phyloP scores from a whole-genome alignment of 2,329 filamentous ascomycete genomes.

The Colletotrichum sp. region DNA sequence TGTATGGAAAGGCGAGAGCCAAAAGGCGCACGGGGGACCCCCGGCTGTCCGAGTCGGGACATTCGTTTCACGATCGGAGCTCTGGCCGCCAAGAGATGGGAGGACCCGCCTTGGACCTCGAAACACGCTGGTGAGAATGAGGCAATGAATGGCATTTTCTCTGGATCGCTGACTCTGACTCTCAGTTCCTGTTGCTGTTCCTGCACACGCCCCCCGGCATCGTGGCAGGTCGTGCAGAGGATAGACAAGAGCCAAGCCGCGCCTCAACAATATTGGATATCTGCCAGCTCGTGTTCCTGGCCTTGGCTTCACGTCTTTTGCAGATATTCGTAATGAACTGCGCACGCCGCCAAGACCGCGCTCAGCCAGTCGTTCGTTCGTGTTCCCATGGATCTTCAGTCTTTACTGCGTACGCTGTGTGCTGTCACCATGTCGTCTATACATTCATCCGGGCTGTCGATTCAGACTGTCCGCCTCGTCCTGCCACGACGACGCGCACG shows the following conservation, averaged over 20 bases:
- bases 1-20: not conserved
- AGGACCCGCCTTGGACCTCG: conserved; percentile 18
- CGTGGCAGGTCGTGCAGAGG: not conserved
- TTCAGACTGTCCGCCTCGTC: not conserved
- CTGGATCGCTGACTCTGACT: not conserved
- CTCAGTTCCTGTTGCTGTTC: not conserved
- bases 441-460: not conserved
- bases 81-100: conserved; percentile 21
- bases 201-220: not conserved
- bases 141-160: not conserved
- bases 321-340: not conserved
- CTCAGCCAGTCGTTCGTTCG: not conserved
- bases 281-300: conserved; percentile 13
- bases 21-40: not conserved
- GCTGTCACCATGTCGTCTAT: not conserved
- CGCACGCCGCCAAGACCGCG: conserved; percentile 5
- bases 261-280: not conserved
- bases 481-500: not conserved
- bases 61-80: conserved; percentile 20
- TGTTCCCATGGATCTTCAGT: not conserved
- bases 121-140: conserved; percentile 6
- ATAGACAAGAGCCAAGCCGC: not conserved
- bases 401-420: not conserved
- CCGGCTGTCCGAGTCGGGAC: conserved; percentile 14
- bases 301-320: not conserved